Base-by-base conservation (phyloP, 129 eudicot species). In the Heracleum sosnowskyi region DNA sequence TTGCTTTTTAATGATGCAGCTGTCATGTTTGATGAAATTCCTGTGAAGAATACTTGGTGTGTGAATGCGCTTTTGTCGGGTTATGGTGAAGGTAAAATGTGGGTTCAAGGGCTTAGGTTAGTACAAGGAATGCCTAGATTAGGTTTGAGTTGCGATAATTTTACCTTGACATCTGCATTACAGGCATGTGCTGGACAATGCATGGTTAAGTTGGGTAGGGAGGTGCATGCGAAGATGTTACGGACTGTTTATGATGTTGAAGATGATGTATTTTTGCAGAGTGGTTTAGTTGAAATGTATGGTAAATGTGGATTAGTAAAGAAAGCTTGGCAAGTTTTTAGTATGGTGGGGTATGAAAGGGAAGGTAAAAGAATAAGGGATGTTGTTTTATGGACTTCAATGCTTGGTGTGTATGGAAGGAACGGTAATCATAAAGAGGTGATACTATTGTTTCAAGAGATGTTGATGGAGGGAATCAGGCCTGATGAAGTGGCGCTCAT, bases 381-480 rank as follows among this genome's bases (percentile, higher is more conserved):
- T 76, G 88, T 94, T 71, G 89, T 94, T 74, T 80, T 94, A 76
- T 94, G 96, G 96, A 94, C 93, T n/a, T 90, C 97, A 24, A 90
- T 94, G 88, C 86, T 94, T 36, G 84, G 90, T 41, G 92, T 85
- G 4, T 91, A 87, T 41, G 96, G 97, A 41, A 88, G 83, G 81
- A 85, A 88, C 45, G 97, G 97, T 76, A 36, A 83, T 64, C 85
- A 83, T 77, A 46, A 77, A 68, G 86, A 91, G 70, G 92, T 87
- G 64, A 86, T 91, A 39, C 51, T 6, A 35, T 34, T 88, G 80
- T 91, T 85, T 55, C 74, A 83, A 60, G 83, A 85, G 37, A 94
- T 91, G 96, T 76, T 88, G 20, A n/a, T 2, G 11, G 89, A 80
- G 42, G 74, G 74, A 28, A 66, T 33, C 39, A 66, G 39, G 39